phyloP scores from a whole-genome alignment of 306 rosid genomes.

The Carpinus viminea region DNA sequence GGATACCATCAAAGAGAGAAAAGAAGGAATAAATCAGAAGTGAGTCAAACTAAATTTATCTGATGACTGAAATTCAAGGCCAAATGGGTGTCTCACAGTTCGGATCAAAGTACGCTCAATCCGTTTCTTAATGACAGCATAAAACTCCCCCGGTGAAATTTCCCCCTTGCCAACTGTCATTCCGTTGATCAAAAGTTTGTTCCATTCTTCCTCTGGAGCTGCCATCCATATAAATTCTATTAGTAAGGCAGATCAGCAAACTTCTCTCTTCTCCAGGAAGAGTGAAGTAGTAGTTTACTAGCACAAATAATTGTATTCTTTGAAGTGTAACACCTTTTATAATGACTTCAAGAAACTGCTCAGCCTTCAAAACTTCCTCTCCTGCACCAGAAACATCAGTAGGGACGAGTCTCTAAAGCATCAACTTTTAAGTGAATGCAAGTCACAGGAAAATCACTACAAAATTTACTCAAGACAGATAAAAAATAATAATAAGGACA shows the following conservation, averaged over 20 bases:
- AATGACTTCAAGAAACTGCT: constrained; percentile 80
- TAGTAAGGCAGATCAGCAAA: background rate
- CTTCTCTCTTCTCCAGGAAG: background rate
- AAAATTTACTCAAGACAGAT: background rate
- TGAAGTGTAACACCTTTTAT: constrained; percentile 61
- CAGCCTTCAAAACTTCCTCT: constrained; percentile 67
- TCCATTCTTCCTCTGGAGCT: constrained; percentile 95
- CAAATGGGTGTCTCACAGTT: constrained; percentile 60
- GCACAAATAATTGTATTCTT: background rate
- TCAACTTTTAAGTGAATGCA: constrained; percentile 16
- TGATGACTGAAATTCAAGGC: background rate
- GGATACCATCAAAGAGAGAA: constrained; percentile 12
- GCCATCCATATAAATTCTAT: constrained; percentile 23
- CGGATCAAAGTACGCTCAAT: constrained; percentile 81
- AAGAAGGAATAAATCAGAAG: background rate
- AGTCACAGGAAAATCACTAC: constrained; percentile 15
- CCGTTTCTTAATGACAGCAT: constrained; percentile 75
- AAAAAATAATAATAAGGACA: background rate
- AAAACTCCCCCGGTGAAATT: constrained; percentile 64
- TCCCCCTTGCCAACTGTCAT: constrained; percentile 73
- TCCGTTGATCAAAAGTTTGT: constrained; percentile 69
- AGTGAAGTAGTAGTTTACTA: constrained; percentile 8
- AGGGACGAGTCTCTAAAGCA: background rate
- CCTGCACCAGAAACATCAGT: constrained; percentile 51
- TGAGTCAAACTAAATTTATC: background rate